Base-by-base conservation (phyloP, 1,284 basidiomycete genomes). In the Ustilago vetiveriae region DNA sequence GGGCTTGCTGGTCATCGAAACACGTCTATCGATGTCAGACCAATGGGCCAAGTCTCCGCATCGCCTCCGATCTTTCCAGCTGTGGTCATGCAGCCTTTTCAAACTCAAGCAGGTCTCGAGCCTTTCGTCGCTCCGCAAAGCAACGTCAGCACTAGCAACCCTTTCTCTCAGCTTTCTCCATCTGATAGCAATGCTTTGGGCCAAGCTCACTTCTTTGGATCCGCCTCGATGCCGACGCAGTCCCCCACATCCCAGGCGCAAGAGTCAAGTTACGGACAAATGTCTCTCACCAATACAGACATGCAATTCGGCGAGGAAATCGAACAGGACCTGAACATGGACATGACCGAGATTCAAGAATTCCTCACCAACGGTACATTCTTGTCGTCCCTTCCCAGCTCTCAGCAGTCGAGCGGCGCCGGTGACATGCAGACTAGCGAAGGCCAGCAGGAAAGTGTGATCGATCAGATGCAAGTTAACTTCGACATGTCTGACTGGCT, bases 341-440 rank as follows among this genome's bases (percentile, higher is more conserved):
- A 64, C 6, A 52, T 64, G 53, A 17, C 36, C 16, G 60, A 64
- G 24, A 27, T 64, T 6, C 43, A 64, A 14, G 33, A 48, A n/a
- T 32, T 38, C 11, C 35, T 63, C 33, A 36, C 46, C 26, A 33
- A 13, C 10, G 30, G 36, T 8, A 17, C 49, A 8, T 17, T 55
- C 24, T 29, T 32, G 4, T 32, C 51, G 11, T 45, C 36, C 10
- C 24, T 50, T 2, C 46, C 36, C 5, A 8, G 36, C 17, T n/a
- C 32, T 16, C 47, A 49, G 47, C 38, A 33, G 27, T 32, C 44
- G 19, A 39, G n/a, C 33, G 33, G 33, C 4, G n/a, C n/a, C n/a
- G n/a, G n/a, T n/a, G n/a, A n/a, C n/a, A n/a, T n/a, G n/a, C n/a
- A n/a, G n/a, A n/a, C n/a, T n/a, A n/a, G n/a, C n/a, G n/a, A n/a